Evolutionary conservation across 2,329 filamentous ascomycete species (phyloP), one percentile per base, ranked within the genome.

Genomic region (Myriangium duriaei): DNA sequence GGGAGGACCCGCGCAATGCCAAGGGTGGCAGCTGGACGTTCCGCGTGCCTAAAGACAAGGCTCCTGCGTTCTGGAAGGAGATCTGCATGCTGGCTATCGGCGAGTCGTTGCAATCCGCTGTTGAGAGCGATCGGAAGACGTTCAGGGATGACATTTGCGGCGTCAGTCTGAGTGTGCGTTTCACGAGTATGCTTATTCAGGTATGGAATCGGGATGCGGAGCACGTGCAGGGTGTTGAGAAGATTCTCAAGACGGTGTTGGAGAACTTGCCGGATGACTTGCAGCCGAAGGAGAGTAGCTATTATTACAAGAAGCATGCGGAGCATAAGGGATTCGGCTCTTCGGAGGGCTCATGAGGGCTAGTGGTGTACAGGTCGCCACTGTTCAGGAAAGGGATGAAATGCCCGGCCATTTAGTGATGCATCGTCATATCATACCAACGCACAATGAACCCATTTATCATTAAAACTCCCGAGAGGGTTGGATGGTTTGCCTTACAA

Each of bases 11-110:
- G 29, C 77, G 91, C 51, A 95, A 95, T 61, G 68, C 80, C 42
- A 71, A 77, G 44, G 88, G 88, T 37, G 88, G 88, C 34, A 81
- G 81, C 56, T 95, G 85, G 85, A 92, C 85, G 14, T 93, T 96
- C 61, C 78, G 87, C 35, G 79, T 95, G 31, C 77, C 79, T 46
- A 94, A 93, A 66, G 69, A 68, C 44, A 70, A 72, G 26, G 70
- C 68, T 2, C 72, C 76, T 2, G 79, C 79, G 50, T 81, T 83
- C 54, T 95, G 80, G 84, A 86, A 78, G 50, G 76, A 79, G 55
- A 70, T 94, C 44, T 75, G 86, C 63, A 64, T 88, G 55, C 69
- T 91, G 58, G 84, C 84, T 21, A 83, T 91, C 44, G 84, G 84
- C 21, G 84, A 92, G 66, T 72, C 79, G 53, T 64, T 92, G 45